These are phyloP conservation scores for Hymenotorrendiella dingleyae DNA, from an alignment of 2,329 filamentous ascomycete genomes.

Conservation along the genomic window DNA sequence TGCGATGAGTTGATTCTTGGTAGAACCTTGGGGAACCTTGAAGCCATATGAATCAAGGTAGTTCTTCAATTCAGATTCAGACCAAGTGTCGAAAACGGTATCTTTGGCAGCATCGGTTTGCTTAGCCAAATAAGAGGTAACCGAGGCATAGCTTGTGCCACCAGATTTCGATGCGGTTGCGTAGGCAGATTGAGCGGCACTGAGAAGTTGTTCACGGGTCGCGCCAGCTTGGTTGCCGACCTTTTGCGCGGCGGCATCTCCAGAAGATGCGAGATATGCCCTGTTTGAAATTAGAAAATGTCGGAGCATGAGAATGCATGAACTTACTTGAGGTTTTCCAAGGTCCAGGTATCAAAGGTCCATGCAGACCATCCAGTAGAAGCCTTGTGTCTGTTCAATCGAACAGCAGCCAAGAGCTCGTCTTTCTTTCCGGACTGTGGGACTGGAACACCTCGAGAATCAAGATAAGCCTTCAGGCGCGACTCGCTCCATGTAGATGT, in stretches of 20 bases:
- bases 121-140: slow-evolving; percentile 63
- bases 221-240: slow-evolving; percentile 56
- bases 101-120: slow-evolving; percentile 62
- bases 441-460: slow-evolving; percentile 69
- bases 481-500: slow-evolving; percentile 62
- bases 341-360: slow-evolving; percentile 74
- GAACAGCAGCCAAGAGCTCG: slow-evolving; percentile 68
- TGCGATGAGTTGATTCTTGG: slow-evolving; percentile 59
- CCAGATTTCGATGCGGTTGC: slow-evolving; percentile 52
- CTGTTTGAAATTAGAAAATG: neutral
- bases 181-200: slow-evolving; percentile 57
- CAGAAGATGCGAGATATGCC: slow-evolving; percentile 46
- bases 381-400: slow-evolving; percentile 66
- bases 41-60: slow-evolving; percentile 78
- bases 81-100: slow-evolving; percentile 67
- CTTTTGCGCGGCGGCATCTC: slow-evolving; percentile 51
- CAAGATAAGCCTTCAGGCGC: slow-evolving; percentile 71
- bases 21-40: slow-evolving; percentile 27
- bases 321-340: slow-evolving; percentile 59
- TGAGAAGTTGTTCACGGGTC: slow-evolving; percentile 67
- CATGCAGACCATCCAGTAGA: slow-evolving; percentile 63
- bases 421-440: slow-evolving; percentile 67
- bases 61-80: slow-evolving; percentile 60
- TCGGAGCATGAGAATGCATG: neutral
- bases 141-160: slow-evolving; percentile 55